Evolutionary conservation across 2,329 filamentous ascomycete species (phyloP).

Genomic region (Lithohypha guttulata): DNA sequence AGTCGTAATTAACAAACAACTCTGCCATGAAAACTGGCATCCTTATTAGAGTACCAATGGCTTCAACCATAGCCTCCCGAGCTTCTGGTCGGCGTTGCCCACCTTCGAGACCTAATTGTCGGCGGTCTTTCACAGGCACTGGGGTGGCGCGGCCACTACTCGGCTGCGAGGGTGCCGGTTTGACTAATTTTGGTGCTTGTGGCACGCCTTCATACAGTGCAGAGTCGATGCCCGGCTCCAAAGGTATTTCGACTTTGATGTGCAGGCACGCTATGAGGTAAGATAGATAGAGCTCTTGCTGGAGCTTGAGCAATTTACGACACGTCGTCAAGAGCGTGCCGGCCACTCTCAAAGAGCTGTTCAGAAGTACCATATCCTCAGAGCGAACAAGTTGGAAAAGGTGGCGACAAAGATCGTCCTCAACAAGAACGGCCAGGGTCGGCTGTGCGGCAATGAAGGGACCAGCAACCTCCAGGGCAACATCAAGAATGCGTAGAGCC

Average conservation of each 20-base stretch:
- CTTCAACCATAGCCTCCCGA: constrained; percentile 96
- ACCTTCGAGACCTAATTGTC: constrained; percentile 85
- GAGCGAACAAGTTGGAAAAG: constrained; percentile 93
- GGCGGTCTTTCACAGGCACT: constrained; percentile 81
- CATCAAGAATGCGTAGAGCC: constrained; percentile 93
- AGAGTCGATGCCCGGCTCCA: constrained; percentile 81
- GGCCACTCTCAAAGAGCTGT: constrained; percentile 84
- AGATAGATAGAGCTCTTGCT: constrained; percentile 90
- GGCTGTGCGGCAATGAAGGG: constrained; percentile 91
- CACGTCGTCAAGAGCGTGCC: constrained; percentile 87
- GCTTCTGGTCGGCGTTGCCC: constrained; percentile 88
- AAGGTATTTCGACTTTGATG: constrained; percentile 84
- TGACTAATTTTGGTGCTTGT: constrained; percentile 77
- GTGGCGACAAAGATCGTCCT: constrained; percentile 86
- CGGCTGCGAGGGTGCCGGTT: constrained; percentile 62
- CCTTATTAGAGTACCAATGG: constrained; percentile 76
- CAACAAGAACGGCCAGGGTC: constrained; percentile 72
- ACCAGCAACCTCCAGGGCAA: constrained; percentile 89
- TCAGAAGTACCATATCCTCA: constrained; percentile 89
- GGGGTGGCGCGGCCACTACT: constrained; percentile 78
- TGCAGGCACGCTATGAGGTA: constrained; percentile 92
- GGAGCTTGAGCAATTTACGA: constrained; percentile 78
- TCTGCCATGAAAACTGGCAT: constrained; percentile 94
- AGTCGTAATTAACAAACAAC: constrained; percentile 96
- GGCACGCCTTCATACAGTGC: constrained; percentile 87